Evolutionary conservation across 2,329 filamentous ascomycete species (phyloP).

Genomic region (Cryphonectria japonica): DNA sequence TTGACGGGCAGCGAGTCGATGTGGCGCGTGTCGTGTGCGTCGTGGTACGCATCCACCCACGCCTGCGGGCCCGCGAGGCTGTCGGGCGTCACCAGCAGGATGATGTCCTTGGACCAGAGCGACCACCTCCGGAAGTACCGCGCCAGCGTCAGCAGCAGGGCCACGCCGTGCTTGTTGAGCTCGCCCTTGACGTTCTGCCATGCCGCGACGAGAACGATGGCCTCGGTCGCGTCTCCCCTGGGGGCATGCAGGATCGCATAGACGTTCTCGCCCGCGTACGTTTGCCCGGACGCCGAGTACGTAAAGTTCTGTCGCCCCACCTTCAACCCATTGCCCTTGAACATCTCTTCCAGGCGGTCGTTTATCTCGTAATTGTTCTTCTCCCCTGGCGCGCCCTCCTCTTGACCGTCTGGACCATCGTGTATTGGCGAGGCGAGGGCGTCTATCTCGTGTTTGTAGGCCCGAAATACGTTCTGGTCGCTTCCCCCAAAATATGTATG

Average conservation of each 20-base stretch:
- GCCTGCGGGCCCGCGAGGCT: slow-evolving; percentile 90
- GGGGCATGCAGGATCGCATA: slow-evolving; percentile 94
- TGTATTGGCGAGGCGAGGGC: slow-evolving; percentile 49
- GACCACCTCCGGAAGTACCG: slow-evolving; percentile 98
- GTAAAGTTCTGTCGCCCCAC: slow-evolving; percentile 86
- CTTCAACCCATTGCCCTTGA: slow-evolving; percentile 81
- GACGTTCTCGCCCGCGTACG: slow-evolving; percentile 81
- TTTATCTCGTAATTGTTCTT: slow-evolving; percentile 54
- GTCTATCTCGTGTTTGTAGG: slow-evolving; percentile 84
- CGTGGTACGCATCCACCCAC: slow-evolving; percentile 97
- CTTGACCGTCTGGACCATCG: slow-evolving; percentile 47
- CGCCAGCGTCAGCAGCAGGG: slow-evolving; percentile 82
- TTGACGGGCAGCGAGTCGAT: slow-evolving; percentile 84
- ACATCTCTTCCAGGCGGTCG: slow-evolving; percentile 73
- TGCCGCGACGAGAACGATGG: slow-evolving; percentile 87
- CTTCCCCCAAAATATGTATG: slow-evolving; percentile 97
- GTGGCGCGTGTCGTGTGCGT: slow-evolving; percentile 72
- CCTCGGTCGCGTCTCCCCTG: slow-evolving; percentile 93
- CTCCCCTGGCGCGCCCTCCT: neutral
- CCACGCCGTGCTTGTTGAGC: slow-evolving; percentile 84
- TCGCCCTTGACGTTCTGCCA: slow-evolving; percentile 82
- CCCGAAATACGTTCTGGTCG: slow-evolving; percentile 92
- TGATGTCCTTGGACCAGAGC: slow-evolving; percentile 98
- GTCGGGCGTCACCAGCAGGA: slow-evolving; percentile 86
- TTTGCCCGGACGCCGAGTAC: slow-evolving; percentile 77